Evolutionary conservation across 1,139 yeast genomes (phyloP).

Genomic region (Pneumocystis canis): DNA sequence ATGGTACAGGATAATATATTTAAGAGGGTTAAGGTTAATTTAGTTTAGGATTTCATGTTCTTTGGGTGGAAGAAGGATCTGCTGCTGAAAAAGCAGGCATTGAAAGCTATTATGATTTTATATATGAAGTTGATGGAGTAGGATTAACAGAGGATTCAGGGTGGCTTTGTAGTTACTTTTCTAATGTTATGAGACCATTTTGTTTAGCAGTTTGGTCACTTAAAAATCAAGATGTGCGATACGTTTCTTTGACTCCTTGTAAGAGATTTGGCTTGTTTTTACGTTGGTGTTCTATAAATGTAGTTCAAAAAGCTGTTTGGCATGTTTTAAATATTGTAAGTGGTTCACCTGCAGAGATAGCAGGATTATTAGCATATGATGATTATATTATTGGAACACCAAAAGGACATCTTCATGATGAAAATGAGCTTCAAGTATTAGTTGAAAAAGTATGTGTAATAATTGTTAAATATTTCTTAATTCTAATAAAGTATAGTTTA

Average conservation of each 20-base stretch:
- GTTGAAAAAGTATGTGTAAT: slow-evolving; percentile 5
- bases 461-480: neutral
- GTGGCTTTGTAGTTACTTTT: neutral
- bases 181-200: neutral
- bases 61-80: slow-evolving; percentile 34
- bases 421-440: slow-evolving; percentile 22
- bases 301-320: slow-evolving; percentile 51
- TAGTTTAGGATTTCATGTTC: slow-evolving; percentile 38
- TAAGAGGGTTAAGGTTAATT: neutral
- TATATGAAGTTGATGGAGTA: slow-evolving; percentile 54
- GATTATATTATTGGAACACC: slow-evolving; percentile 88
- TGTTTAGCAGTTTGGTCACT: neutral
- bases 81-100: slow-evolving; percentile 36
- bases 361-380: slow-evolving; percentile 70
- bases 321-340: slow-evolving; percentile 63
- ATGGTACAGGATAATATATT: neutral
- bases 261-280: neutral
- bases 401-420: slow-evolving; percentile 70
- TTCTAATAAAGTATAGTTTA: neutral
- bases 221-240: neutral
- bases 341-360: slow-evolving; percentile 70
- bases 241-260: neutral
- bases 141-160: slow-evolving; percentile 1
- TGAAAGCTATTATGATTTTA: slow-evolving; percentile 76
- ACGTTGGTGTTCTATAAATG: neutral